Base-by-base conservation (phyloP, 768 basidiomycete genomes). In the Lepiota brunneoincarnata region DNA sequence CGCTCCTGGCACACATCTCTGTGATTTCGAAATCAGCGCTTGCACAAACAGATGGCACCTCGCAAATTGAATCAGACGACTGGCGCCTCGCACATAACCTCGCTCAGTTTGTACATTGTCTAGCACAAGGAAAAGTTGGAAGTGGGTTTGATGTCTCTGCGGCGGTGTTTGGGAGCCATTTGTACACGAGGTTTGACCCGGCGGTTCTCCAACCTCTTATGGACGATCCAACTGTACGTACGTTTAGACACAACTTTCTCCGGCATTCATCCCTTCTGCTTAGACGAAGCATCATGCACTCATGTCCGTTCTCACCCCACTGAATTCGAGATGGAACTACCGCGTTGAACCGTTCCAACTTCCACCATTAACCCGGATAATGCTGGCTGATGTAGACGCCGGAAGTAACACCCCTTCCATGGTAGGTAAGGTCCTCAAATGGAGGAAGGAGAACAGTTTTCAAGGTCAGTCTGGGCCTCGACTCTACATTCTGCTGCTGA, bases 91-190 rank as follows among this genome's bases (percentile, higher is more conserved):
- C 91, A 0, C 97, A 99, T 69, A 98, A 97, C 67, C 79, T 91
- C 39, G 87, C 97, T 3, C 97, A 99, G 66, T 97, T 87, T 66
- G 82, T 93, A 6, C 97, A 99, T 68, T 98, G 94, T 64, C 76
- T 94, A 35, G 97, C 96, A 0, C 97, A 99, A 72, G 97, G 97
- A 37, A 99, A 99, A 71, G 87, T 99, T 14, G 97, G 97, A 26
- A 93, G 91, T 63, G 97, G 97, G 5, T 99, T 99, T 72, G 97
- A 99, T 64, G 91, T 99, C 43, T 85, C 92, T 5, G 83, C 93
- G 0, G 96, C 96, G 1, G 90, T 92, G 2, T 98, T 89, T 68
- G 97, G 97, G 20, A 94, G 93, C 64, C 96, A 98, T 62, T 64
- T 93, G 6, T 99, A 98, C 72, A 88, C 83, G 20, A 83, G 95